A percentile compares a stretch with the other conserved stretches of the same genome.
These are phyloP conservation scores for Thelonectria discophora DNA, from an alignment of 2,329 filamentous ascomycete genomes.

Conservation along the genomic window DNA sequence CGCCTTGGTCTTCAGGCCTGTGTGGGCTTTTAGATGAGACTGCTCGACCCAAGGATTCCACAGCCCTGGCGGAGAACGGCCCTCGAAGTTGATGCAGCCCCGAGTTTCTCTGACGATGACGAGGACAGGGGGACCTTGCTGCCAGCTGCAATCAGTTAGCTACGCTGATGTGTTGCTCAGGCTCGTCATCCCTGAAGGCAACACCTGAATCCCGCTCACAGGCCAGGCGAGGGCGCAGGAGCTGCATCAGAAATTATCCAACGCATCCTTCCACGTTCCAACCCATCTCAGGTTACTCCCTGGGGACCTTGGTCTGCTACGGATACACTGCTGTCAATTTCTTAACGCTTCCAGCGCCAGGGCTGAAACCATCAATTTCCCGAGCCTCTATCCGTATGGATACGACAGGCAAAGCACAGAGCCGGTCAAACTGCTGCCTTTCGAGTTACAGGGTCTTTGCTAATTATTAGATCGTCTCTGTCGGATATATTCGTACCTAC, in stretches of 20 bases:
- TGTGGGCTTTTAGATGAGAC: slow-evolving; percentile 31
- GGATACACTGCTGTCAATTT: not conserved
- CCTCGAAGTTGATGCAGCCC: slow-evolving; percentile 17
- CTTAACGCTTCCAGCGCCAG: not conserved
- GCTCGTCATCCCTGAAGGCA: not conserved
- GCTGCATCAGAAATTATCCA: slow-evolving; percentile 21
- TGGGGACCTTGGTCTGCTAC: not conserved
- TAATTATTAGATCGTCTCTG: not conserved
- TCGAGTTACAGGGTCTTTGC: not conserved
- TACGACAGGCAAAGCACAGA: not conserved
- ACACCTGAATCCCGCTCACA: slow-evolving; percentile 15
- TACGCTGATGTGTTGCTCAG: slow-evolving; percentile 2
- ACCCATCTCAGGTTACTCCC: slow-evolving; percentile 7
- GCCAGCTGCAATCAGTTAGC: slow-evolving; percentile 9
- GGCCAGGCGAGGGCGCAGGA: slow-evolving; percentile 1
- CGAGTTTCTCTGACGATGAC: slow-evolving; percentile 27
- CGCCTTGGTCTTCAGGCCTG: slow-evolving; percentile 30
- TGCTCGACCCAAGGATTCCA: slow-evolving; percentile 11
- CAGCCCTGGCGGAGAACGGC: slow-evolving; percentile 10
- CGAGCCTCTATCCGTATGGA: not conserved
- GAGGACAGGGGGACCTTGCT: slow-evolving; percentile 17
- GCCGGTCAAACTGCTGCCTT: not conserved
- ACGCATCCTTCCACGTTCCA: slow-evolving; percentile 20
- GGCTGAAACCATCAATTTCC: not conserved
- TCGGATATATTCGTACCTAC: too few relatives aligned